Conservation (phyloP, 257 asterid species). For the Fraxinus excelsior region DNA sequence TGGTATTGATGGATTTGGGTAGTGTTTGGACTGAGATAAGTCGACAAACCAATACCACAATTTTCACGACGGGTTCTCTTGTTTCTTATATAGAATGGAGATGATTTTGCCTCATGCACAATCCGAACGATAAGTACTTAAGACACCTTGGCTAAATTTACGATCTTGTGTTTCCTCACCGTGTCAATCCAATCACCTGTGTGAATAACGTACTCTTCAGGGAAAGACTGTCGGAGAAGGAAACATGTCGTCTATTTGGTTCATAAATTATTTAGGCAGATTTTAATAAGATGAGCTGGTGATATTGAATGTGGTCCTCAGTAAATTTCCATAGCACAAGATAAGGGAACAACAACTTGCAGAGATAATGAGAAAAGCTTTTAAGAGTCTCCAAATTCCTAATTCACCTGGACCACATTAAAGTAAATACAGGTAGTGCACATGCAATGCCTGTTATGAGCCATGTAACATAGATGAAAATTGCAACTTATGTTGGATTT, state of each 20-base stretch:
- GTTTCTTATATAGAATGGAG: neutral
- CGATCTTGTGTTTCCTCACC: neutral
- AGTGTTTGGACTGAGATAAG: too few relatives aligned
- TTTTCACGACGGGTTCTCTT: neutral
- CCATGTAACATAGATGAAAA: neutral
- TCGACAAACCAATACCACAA: neutral
- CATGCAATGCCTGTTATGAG: conserved; percentile 21
- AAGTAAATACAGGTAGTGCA: conserved; percentile 21
- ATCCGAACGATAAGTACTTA: neutral
- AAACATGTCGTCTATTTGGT: neutral
- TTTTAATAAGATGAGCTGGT: neutral
- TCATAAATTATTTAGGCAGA: neutral
- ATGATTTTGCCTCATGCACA: neutral
- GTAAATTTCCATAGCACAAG: neutral
- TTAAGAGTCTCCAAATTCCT: neutral
- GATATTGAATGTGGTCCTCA: conserved; percentile 11
- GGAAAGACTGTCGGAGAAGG: neutral
- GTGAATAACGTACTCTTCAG: neutral
- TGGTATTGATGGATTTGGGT: neutral
- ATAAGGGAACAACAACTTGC: conserved; percentile 5
- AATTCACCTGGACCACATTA: conserved; percentile 33
- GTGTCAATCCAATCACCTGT: neutral
- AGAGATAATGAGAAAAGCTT: conserved; percentile 11
- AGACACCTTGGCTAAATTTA: neutral
- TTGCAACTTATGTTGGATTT: neutral